Base-by-base conservation (phyloP, 257 asterid genomes). In the Cruciata laevipes region DNA sequence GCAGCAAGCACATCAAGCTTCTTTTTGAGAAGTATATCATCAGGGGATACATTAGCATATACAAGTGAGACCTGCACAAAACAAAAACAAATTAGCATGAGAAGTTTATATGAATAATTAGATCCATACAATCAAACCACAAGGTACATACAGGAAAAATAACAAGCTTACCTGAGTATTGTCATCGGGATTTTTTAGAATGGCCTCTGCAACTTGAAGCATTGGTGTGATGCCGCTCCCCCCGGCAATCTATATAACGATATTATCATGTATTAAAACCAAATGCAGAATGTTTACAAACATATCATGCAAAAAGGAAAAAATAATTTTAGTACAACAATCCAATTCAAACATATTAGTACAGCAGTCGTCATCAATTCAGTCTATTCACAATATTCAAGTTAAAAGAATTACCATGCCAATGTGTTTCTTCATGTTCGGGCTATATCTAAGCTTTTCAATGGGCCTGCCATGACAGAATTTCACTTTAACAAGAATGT, bases 171-270 rank as follows among this genome's bases (percentile, higher is more conserved):
- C 98, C 87, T 89, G 90, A 61, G 97, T 90, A 72, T 82, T 82
- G 76, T 93, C 98, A 70, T 93, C 96, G 24, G 97, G 91, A 71
- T 89, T 93, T 83, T 90, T 89, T 61, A 89, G 87, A 74, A 93
- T 85, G 73, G 91, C 91, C 75, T 93, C 94, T 74, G 90, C 88
- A 70, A 93, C 75, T 86, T 93, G 98, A 79, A 93, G 98, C 97
- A 93, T 93, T 65, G 98, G 98, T 59, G 97, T 90, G 66, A 93
- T 90, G 83, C 98, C 98, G 72, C 82, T 63, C 64, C 98, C 98
- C 67, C 98, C 98, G 5, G 98, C 97, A 80, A 90, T 88, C 98
- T 92, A 80, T 92, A 80, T 63, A 74, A 74, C 49, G 63, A 69
- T 73, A 30, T 68, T 33, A 60, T 47, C 51, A 37, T 27, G 61